Percentiles rank a stretch among this genome's conserved stretches.
Conservation (phyloP, 805 yeast genomes). For the Pichia nakasei region DNA sequence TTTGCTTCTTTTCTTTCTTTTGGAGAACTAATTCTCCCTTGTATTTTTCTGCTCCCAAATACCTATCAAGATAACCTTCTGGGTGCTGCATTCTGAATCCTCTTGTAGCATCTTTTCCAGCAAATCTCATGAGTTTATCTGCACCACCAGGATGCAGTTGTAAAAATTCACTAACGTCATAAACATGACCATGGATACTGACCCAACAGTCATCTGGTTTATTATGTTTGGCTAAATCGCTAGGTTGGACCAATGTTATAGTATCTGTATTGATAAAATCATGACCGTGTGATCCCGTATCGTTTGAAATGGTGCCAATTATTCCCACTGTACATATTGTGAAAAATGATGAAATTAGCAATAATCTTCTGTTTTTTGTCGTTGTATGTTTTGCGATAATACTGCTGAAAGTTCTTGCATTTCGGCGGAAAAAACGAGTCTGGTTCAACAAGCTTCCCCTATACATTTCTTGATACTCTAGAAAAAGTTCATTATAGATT, state of each 20-base stretch:
- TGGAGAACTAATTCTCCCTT: conserved; percentile 29
- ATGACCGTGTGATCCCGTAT: neutral
- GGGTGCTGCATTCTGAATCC: conserved; percentile 24
- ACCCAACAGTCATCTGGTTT: conserved; percentile 75
- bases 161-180: conserved; percentile 77
- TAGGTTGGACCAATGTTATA: conserved; percentile 3
- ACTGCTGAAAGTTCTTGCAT: too few relatives aligned
- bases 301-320: neutral
- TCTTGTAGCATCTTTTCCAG: conserved; percentile 51
- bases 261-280: conserved; percentile 4
- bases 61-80: conserved; percentile 18
- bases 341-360: neutral
- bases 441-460: too few relatives aligned
- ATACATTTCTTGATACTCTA: too few relatives aligned
- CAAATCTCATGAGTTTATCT: conserved; percentile 64
- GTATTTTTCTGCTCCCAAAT: conserved; percentile 21
- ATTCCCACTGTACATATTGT: conserved; percentile 43
- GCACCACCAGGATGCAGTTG: conserved; percentile 91
- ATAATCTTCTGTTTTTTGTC: too few relatives aligned
- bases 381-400: too few relatives aligned
- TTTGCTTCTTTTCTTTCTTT: conserved; percentile 15
- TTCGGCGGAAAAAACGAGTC: too few relatives aligned
- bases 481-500: too few relatives aligned
- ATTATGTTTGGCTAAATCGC: conserved; percentile 35
- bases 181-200: conserved; percentile 68